Percentiles rank a stretch among this genome's conserved stretches.
Conservation (phyloP, 331 rosid species). For the Quercus tomentella region DNA sequence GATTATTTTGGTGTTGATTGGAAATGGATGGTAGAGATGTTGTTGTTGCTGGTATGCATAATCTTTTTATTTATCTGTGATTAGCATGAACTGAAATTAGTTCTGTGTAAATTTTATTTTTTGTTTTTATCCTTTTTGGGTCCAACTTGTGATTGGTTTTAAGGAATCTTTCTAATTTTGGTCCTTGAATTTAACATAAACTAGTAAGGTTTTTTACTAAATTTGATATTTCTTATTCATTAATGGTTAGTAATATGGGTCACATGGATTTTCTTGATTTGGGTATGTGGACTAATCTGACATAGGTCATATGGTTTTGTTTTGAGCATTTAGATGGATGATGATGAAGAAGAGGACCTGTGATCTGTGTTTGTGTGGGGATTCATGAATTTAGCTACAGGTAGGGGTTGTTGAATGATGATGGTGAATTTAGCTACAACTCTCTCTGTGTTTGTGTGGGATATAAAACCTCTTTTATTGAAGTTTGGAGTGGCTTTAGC, state of each 20-base stretch:
- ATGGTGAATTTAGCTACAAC: no score
- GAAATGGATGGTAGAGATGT: neutral
- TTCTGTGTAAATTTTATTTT: neutral
- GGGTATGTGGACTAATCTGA: conserved; percentile 11
- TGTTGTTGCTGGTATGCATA: conserved; percentile 1
- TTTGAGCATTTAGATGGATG: conserved; percentile 47
- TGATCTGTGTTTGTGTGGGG: conserved; percentile 11
- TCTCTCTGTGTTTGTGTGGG: no score
- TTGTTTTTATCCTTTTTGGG: neutral
- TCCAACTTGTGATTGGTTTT: neutral
- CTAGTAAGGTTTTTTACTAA: neutral
- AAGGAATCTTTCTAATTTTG: neutral
- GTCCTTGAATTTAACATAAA: neutral
- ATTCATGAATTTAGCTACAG: conserved; percentile 17
- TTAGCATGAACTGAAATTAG: conserved; percentile 9
- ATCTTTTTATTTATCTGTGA: neutral
- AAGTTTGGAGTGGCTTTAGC: conserved; percentile 77
- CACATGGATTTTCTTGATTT: neutral
- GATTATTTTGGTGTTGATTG: neutral
- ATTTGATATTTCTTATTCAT: neutral
- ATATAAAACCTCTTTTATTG: conserved; percentile 52
- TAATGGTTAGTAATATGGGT: conserved; percentile 11
- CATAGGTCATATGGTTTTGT: conserved; percentile 9
- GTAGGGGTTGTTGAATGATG: conserved; percentile 10
- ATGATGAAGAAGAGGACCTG: conserved; percentile 49